phyloP scores from a whole-genome alignment of 305 asterid genomes.

The Fraxinus angustifolia region DNA sequence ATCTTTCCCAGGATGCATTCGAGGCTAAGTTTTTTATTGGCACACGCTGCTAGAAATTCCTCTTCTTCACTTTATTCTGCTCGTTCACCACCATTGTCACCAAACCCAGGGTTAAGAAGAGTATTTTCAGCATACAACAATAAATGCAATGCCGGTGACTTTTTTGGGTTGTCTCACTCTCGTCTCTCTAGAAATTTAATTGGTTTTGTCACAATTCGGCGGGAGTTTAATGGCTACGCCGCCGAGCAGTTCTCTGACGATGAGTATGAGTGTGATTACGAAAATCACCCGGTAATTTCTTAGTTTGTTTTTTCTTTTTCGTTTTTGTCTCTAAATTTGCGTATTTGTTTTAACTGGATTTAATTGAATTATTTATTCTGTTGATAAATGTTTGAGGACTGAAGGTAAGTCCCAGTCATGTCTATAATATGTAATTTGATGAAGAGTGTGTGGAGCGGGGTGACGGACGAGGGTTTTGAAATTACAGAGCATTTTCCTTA shows the following conservation, averaged over 20 bases:
- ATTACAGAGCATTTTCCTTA: background rate
- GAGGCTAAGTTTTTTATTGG: constrained; percentile 50
- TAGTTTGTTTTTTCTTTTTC: background rate
- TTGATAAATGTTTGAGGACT: background rate
- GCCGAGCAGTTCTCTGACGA: constrained; percentile 92
- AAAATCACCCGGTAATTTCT: constrained; percentile 61
- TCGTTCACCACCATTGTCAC: constrained; percentile 21
- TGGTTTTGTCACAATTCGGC: constrained; percentile 25
- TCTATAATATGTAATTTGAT: background rate
- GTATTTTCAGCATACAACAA: background rate
- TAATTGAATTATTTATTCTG: constrained; percentile 8
- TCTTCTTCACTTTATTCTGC: constrained; percentile 17
- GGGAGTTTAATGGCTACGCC: constrained; percentile 55
- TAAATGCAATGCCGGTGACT: background rate
- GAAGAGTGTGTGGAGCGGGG: background rate
- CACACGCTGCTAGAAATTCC: constrained; percentile 46
- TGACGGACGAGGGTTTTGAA: background rate
- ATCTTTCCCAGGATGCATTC: constrained; percentile 52
- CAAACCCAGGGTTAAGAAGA: constrained; percentile 16
- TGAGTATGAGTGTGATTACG: constrained; percentile 92
- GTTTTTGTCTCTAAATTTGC: background rate
- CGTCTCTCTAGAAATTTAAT: constrained; percentile 16
- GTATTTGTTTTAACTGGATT: background rate
- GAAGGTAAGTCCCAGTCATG: background rate
- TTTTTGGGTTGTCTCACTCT: background rate